Base-by-base conservation (phyloP, 139 green algal species). In the Chlorokybus atmophyticus region DNA sequence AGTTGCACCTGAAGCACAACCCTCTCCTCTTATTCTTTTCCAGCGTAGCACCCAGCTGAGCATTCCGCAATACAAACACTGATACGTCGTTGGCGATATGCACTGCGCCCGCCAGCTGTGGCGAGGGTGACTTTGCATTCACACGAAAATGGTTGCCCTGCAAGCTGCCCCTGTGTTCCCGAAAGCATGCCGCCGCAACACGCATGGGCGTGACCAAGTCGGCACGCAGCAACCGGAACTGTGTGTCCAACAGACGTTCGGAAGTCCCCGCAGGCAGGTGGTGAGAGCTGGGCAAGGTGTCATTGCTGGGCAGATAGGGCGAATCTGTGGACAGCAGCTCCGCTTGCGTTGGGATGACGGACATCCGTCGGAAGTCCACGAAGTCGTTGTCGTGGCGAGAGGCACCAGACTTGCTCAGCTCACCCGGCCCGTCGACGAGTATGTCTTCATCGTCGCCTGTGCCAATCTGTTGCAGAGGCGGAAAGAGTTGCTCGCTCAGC, bases 201-300 rank as follows among this genome's bases (percentile, higher is more conserved):
- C 40, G 54, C 28, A 86, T 38, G 10, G 68, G 55, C 17, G 50
- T 66, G 10, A 84, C 42, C 32, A 82, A 29, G 41, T 83, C 73
- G 53, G 83, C 71, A 0, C 79, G 62, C 54, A 85, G 54, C 40
- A 86, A 70, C n/a, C 78, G 64, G 68, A 83, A 86, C 41, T 82
- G 71, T 6, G 77, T 21, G 48, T 86, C 79, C 25, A 71, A 23
- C 21, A 79, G 79, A 4, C 70, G 70, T 10, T 58, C 35, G 0
- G 61, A 50, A 4, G 65, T 74, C 14, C 57, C 69, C 17, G 28
- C 0, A 1, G 49, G 40, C 38, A 75, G 40, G 54, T 83, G 67
- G 1, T 64, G 66, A 4, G 68, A 60, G 29, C 40, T 60, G 25
- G 56, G 56, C 14, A 60, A 55, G 32, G 49, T 58, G 58, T n/a